Percentiles rank a stretch among this genome's conserved stretches.
Evolutionary conservation across 306 rosid genomes (phyloP).

Genomic region (Malus asiatica): DNA sequence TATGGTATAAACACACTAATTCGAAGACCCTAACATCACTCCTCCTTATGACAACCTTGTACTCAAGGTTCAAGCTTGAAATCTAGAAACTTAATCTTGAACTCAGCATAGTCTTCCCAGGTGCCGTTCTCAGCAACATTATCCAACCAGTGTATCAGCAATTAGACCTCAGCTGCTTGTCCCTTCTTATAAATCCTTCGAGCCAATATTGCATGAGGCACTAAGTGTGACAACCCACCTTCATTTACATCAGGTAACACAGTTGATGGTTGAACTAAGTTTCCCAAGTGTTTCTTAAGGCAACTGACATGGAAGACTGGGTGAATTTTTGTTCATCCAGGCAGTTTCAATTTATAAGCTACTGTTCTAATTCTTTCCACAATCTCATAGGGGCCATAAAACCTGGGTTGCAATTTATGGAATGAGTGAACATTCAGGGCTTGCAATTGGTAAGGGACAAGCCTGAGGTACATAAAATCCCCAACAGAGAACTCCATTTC

Average conservation of each 20-base stretch:
- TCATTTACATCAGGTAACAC: not conserved
- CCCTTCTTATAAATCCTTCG: not conserved
- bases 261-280: not conserved
- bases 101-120: not conserved
- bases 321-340: not conserved
- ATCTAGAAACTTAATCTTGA: not conserved
- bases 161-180: not conserved
- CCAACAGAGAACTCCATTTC: no score
- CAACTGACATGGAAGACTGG: not conserved
- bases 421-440: not conserved
- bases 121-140: not conserved
- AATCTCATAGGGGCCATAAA: not conserved
- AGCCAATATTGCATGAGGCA: not conserved
- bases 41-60: no score
- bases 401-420: not conserved
- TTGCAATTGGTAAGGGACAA: not conserved
- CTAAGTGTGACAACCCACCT: accelerated
- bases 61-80: no score
- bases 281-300: not conserved
- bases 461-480: no score
- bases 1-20: no score
- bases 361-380: not conserved
- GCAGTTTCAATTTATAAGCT: not conserved
- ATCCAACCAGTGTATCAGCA: not conserved
- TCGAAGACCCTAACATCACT: no score